Evolutionary conservation across 208 protist genomes (phyloP).

Genomic region (Novymonas esmeraldas): DNA sequence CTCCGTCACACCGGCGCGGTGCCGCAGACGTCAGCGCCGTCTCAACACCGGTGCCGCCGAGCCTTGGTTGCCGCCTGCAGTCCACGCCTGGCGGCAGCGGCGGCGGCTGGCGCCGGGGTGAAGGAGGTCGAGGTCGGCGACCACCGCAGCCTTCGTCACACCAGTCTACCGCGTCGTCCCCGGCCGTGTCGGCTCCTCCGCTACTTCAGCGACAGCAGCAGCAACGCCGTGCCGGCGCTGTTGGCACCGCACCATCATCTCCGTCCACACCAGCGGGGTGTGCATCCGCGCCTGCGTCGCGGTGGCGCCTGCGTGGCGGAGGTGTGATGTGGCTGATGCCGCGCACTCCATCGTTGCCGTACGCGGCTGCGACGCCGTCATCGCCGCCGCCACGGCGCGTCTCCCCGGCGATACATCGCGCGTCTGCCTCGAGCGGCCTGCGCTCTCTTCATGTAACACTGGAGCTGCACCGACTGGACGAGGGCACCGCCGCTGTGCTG

Average conservation of each 20-base stretch:
- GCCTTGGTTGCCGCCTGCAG: not conserved
- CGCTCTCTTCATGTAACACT: constrained; percentile 26
- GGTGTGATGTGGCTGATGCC: not conserved
- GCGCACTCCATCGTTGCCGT: not conserved
- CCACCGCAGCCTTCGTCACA: too few relatives aligned
- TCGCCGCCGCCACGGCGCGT: not conserved
- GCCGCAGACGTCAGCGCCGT: not conserved
- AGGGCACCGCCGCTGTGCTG: constrained; percentile 22
- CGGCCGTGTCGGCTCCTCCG: too few relatives aligned
- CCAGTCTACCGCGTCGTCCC: too few relatives aligned
- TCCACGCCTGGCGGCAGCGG: too few relatives aligned
- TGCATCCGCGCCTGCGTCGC: not conserved
- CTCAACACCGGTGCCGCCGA: not conserved
- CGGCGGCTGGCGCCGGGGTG: too few relatives aligned
- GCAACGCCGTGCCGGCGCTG: not conserved
- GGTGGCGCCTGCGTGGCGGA: not conserved
- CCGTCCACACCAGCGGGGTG: not conserved
- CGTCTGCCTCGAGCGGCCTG: not conserved
- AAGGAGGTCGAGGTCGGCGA: too few relatives aligned
- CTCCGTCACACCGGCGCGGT: not conserved
- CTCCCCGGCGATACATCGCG: not conserved
- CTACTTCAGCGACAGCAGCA: too few relatives aligned
- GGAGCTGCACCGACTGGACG: constrained; percentile 27
- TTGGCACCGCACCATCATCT: not conserved
- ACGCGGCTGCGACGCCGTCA: not conserved